Base-by-base conservation (phyloP, 129 eudicot genomes). In the Apium graveolens region DNA sequence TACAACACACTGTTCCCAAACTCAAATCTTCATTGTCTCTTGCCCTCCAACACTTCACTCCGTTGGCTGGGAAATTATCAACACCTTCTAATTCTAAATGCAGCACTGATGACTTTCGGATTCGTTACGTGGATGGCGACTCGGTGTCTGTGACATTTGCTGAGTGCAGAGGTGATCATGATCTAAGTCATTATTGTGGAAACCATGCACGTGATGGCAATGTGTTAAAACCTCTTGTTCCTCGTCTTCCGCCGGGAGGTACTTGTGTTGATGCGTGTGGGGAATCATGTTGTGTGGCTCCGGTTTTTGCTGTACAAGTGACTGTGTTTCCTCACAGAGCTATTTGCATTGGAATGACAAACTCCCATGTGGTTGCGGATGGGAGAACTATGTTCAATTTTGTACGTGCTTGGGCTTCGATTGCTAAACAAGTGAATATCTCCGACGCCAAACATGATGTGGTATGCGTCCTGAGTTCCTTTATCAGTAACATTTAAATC, bases 41-140 rank as follows among this genome's bases (percentile, higher is more conserved):
- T 17, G 24, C 74, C 21, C 74, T 70, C 74, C 18, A 70, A 70
- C 45, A 70, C 29, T 70, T 70, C 74, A 29, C 44, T 34, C 74
- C 74, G 4, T 37, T 70, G 43, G 74, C 42, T 20, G 74, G 74
- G 0, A 80, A 51, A 34, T 31, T 84, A 20, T 11, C 45, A 74
- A 13, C 16, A 0, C 45, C 60, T 20, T 51, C 26, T 0, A 6
- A 20, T 20, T 2, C 62, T 11, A 13, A 29, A 4, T 44, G 46
- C 55, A 32, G 10, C n/a, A n/a, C n/a, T 16, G 0, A 37, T 1
- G 18, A 29, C 5, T 80, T 78, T 26, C 34, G n/a, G 7, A 4
- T 84, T 11, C 83, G 51, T 5, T 84, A 76, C 76, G 5, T 6
- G 11, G 76, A 79, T 7, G 87, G 84, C 3, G 84, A 84, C 78